Base-by-base conservation (phyloP, 2,329 filamentous ascomycete genomes). In the Rhinocladiella similis region DNA sequence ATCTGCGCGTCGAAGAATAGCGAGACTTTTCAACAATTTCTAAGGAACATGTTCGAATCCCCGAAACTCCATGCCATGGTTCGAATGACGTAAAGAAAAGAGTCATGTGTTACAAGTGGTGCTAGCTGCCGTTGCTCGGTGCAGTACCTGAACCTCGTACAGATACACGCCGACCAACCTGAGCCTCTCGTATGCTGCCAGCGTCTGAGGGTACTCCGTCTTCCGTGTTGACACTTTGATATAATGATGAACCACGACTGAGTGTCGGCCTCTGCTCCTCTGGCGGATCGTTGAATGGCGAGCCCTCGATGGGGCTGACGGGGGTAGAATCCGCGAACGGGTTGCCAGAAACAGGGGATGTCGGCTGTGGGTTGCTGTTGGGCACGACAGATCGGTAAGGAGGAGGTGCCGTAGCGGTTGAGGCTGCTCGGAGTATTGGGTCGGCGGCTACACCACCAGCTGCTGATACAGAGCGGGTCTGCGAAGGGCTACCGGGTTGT, bases 221-320 rank as follows among this genome's bases (percentile, higher is more conserved):
- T 27, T 62, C 62, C 3, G 59, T 53, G 25, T 43, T 55, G 5
- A 60, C 57, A 33, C 57, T 62, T 25, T 53, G 57, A 35, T 63
- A 62, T 41, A 59, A 25, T 14, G 61, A 64, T 14, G 61, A 65
- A 18, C 56, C 56, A 49, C 63, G 59, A 45, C 59, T 61, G 19
- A 62, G 13, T 14, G 50, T n/a, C 10, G 61, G 55, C 20, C 46
- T 19, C n/a, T 41, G 12, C 10, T 50, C 58, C 9, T 57, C 59
- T 1, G 59, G 61, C 4, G 63, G 63, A 47, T 65, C 63, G 29
- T 62, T 61, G 57, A 65, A 65, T 6, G 63, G 63, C 18, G 60
- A 63, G 35, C 38, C 59, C n/a, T 65, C 63, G 20, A 62, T 56
- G 7, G 61, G 61, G 43, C 61, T 63, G 41, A 64, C 56, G 3